phyloP scores from a whole-genome alignment of 2,329 filamentous ascomycete genomes.

The Hymenoscyphus linearis region DNA sequence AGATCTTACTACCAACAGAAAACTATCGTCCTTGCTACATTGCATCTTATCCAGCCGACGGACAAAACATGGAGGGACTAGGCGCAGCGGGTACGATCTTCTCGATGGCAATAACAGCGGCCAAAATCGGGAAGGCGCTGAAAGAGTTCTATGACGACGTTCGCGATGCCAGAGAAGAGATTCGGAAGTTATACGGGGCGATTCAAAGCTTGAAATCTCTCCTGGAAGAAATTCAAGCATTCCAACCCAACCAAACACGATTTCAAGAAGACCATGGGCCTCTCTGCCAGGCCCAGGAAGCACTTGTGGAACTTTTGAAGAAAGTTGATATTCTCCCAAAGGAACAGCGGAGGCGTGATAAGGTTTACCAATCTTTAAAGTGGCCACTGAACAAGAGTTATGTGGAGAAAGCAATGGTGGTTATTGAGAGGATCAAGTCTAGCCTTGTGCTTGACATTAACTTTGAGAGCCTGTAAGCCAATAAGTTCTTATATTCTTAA shows the following conservation, averaged over 20 bases:
- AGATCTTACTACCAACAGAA: background rate
- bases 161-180: conserved; percentile 16
- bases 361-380: conserved; percentile 9
- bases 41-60: background rate
- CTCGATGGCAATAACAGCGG: conserved; percentile 14
- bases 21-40: background rate
- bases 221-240: background rate
- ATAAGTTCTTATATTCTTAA: too few relatives aligned
- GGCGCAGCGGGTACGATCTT: conserved; percentile 13
- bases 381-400: conserved; percentile 24
- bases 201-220: conserved; percentile 10
- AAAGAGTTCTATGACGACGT: conserved; percentile 15
- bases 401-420: conserved; percentile 16
- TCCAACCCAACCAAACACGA: background rate
- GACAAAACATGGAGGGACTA: conserved; percentile 13
- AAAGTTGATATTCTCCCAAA: background rate
- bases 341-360: background rate
- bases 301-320: background rate
- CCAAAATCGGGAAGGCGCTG: conserved; percentile 7
- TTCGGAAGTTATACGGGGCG: conserved; percentile 11
- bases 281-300: background rate
- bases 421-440: conserved; percentile 9
- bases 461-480: background rate
- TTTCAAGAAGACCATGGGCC: background rate
- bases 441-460: conserved; percentile 1